Evolutionary conservation across 1,139 yeast species (phyloP), one percentile per base, ranked within the genome.

Genomic region (Diutina mesorugosa): DNA sequence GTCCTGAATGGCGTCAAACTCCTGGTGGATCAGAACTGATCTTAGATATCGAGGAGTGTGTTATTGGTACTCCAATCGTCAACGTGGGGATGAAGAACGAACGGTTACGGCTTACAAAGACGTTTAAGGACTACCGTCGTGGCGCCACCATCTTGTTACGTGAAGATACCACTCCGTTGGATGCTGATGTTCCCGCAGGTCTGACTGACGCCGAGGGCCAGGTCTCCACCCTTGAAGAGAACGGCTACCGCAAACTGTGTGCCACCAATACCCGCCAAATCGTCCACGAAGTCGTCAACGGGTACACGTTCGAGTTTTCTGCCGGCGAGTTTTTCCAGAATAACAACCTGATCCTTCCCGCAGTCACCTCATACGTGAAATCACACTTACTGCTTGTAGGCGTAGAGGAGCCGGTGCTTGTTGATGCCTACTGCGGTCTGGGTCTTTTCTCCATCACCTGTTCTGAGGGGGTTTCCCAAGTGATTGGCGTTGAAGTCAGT

Each of bases 291-390:
- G 79, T 79, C 62, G 84, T 91, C 57, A 77, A 80, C 59, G 93
- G 87, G 5, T 84, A 74, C 69, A 80, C 83, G 56, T 93, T 93
- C 70, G 84, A 88, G 65, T 93, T 89, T 68, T 85, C 91, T 28
- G 97, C 98, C 0, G 95, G 96, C 57, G 96, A 91, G 65, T 93
- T 93, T 66, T 93, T 93, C 76, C 99, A 93, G 70, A 93, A 93
- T 71, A 93, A 93, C 72, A 93, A 90, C 68, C 85, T 96, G 26
- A 93, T 93, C 46, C 74, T 93, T 60, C 96, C 97, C 1, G 70
- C 76, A 1, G 95, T 93, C 9, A 87, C 96, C 1, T 73, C 75
- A 54, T 90, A 90, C 66, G 99, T 93, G 21, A 81, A 84, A 60
- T 79, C 83, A 21, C 88, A 89, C 65, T 71, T 90, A 56, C 72